A percentile compares a stretch with the other conserved stretches of the same genome.
phyloP scores from a whole-genome alignment of 2,329 filamentous ascomycete species.

The Fusarium temperatum region DNA sequence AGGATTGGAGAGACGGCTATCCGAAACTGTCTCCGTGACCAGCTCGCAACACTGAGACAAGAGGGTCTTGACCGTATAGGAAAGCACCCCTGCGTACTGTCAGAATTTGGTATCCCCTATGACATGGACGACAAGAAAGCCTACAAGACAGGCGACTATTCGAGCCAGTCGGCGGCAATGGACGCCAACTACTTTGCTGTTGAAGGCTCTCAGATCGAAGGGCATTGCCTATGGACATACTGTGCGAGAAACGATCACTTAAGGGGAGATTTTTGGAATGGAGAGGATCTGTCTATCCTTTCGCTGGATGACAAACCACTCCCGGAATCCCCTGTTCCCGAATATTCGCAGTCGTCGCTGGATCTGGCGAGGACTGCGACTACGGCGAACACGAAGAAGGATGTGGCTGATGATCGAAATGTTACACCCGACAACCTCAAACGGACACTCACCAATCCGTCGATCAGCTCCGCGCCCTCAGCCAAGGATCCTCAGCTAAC shows the following conservation, averaged over 20 bases:
- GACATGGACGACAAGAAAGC: constrained; percentile 98
- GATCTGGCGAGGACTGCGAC: constrained; percentile 45
- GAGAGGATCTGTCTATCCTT: constrained; percentile 92
- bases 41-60: constrained; percentile 81
- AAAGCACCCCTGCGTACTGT: constrained; percentile 86
- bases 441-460: constrained; percentile 72
- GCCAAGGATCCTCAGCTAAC: constrained; percentile 65
- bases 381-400: constrained; percentile 42
- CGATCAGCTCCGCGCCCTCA: constrained; percentile 67
- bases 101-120: constrained; percentile 97
- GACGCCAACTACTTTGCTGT: constrained; percentile 96
- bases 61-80: constrained; percentile 92
- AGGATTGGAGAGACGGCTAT: constrained; percentile 94
- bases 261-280: constrained; percentile 96
- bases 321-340: constrained; percentile 61
- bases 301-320: constrained; percentile 81
- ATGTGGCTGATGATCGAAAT: constrained; percentile 61
- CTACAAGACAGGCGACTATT: constrained; percentile 95
- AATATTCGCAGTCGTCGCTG: constrained; percentile 56
- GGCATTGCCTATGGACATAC: constrained; percentile 92
- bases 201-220: constrained; percentile 84
- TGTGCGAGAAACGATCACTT: constrained; percentile 83
- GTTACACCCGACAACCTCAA: constrained; percentile 82
- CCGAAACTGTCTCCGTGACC: constrained; percentile 89
- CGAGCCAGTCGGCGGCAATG: constrained; percentile 89